phyloP scores from a whole-genome alignment of 805 yeast genomes.

The Yarrowia porcina region DNA sequence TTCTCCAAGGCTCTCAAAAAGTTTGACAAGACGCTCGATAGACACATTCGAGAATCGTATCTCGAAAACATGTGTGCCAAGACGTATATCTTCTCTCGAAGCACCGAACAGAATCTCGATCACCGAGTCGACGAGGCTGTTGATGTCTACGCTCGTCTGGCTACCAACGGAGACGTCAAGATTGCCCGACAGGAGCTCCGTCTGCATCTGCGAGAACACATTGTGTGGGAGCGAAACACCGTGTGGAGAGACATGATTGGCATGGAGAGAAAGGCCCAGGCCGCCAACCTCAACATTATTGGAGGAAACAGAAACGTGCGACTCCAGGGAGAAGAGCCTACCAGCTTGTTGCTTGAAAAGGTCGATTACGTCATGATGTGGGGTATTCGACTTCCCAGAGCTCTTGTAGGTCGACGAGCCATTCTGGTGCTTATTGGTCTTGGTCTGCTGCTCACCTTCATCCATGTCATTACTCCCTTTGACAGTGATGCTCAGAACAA shows the following conservation, averaged over 20 bases:
- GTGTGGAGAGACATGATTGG: conserved; percentile 98
- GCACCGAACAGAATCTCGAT: conserved; percentile 50
- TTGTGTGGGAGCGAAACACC: conserved; percentile 95
- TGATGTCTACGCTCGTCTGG: conserved; percentile 53
- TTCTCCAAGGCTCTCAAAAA: conserved; percentile 87
- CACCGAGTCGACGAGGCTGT: conserved; percentile 52
- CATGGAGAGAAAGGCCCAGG: conserved; percentile 79
- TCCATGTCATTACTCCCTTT: conserved; percentile 33
- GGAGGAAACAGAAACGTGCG: conserved; percentile 32
- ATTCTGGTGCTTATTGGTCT: conserved; percentile 55
- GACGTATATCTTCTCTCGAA: conserved; percentile 54
- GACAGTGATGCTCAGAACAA: conserved; percentile 51
- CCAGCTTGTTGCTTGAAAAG: conserved; percentile 3
- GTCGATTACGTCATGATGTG: conserved; percentile 1
- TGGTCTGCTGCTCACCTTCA: conserved; percentile 43
- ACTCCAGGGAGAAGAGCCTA: conserved; percentile 34
- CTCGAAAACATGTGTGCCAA: conserved; percentile 44
- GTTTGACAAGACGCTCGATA: conserved; percentile 77
- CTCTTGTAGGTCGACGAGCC: conserved; percentile 41
- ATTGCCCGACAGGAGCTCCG: conserved; percentile 51
- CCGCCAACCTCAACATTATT: conserved; percentile 44
- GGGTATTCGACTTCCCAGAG: conserved; percentile 38
- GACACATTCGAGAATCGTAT: conserved; percentile 58
- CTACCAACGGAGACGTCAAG: conserved; percentile 41
- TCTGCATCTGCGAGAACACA: conserved; percentile 75